phyloP scores from a whole-genome alignment of 345 rosid species.

The Lepidium didymum region DNA sequence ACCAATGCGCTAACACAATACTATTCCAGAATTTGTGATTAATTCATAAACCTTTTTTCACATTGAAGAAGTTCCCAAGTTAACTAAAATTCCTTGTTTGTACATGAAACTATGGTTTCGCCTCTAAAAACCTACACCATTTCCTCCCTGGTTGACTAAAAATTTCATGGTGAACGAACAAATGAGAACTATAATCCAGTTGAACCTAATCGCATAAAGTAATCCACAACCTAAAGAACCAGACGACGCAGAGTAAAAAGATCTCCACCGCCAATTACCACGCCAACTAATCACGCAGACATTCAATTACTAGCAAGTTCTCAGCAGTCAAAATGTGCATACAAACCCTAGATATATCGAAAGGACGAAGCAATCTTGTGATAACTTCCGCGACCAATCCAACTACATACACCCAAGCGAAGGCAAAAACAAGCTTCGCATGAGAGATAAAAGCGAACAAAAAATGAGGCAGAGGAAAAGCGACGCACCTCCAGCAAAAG shows the following conservation, averaged over 20 bases:
- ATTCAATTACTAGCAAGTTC: constrained; percentile 10
- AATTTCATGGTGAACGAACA: background rate
- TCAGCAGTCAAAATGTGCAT: background rate
- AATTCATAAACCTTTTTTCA: background rate
- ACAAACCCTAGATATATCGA: constrained; percentile 14
- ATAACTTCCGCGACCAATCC: background rate
- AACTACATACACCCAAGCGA: background rate
- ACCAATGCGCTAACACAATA: constrained; percentile 6
- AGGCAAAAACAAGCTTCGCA: background rate
- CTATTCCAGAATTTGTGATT: background rate
- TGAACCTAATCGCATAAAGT: constrained; percentile 6
- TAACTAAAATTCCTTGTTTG: background rate
- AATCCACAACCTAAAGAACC: constrained; percentile 8
- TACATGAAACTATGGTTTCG: background rate
- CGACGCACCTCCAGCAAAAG: constrained; percentile 4
- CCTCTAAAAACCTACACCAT: background rate
- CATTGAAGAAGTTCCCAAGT: background rate
- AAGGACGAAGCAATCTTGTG: constrained; percentile 4
- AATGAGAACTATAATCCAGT: background rate
- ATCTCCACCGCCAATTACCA: background rate
- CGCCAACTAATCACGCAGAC: background rate
- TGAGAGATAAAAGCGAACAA: background rate
- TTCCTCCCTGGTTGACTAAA: background rate
- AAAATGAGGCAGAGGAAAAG: background rate
- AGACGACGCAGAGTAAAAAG: background rate